phyloP scores from a whole-genome alignment of 2,329 filamentous ascomycete genomes.

The Paracorniculantispora psalliotae region DNA sequence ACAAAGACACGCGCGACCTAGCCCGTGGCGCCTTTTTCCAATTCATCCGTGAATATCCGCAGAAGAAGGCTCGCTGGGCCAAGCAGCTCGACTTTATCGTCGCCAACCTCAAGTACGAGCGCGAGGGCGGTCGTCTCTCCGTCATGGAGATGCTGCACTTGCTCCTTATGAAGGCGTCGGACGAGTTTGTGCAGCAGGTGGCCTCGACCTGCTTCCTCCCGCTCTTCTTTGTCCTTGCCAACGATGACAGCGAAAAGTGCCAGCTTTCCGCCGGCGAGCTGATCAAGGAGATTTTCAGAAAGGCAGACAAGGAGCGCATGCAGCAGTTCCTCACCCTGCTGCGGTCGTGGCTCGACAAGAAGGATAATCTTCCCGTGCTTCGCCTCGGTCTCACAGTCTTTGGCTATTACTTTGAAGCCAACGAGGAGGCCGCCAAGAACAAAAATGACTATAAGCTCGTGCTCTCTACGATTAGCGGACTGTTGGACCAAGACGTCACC shows the following conservation, averaged over 20 bases:
- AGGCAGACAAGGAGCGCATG: slow-evolving; percentile 67
- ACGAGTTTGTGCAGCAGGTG: slow-evolving; percentile 78
- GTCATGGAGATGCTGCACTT: slow-evolving; percentile 89
- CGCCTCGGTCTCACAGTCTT: slow-evolving; percentile 76
- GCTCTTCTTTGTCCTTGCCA: slow-evolving; percentile 76
- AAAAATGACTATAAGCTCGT: slow-evolving; percentile 64
- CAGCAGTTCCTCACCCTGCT: slow-evolving; percentile 67
- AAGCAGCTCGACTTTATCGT: slow-evolving; percentile 88
- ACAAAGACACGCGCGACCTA: slow-evolving; percentile 79
- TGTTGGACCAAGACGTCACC: slow-evolving; percentile 49
- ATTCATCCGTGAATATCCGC: slow-evolving; percentile 90
- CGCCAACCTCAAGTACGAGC: slow-evolving; percentile 85
- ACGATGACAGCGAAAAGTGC: slow-evolving; percentile 84
- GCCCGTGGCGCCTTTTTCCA: slow-evolving; percentile 89
- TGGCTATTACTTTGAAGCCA: slow-evolving; percentile 73
- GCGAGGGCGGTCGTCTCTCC: slow-evolving; percentile 82
- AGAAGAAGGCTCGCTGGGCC: slow-evolving; percentile 80
- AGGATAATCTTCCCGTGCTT: slow-evolving; percentile 64
- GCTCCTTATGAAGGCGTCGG: slow-evolving; percentile 77
- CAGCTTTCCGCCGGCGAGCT: slow-evolving; percentile 75
- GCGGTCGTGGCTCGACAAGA: slow-evolving; percentile 70
- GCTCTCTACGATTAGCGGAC: slow-evolving; percentile 46
- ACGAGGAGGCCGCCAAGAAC: slow-evolving; percentile 53
- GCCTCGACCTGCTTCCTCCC: slow-evolving; percentile 79
- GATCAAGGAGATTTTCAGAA: slow-evolving; percentile 74